Base-by-base conservation (phyloP, 768 basidiomycete genomes). In the Cystoderma amianthinum region DNA sequence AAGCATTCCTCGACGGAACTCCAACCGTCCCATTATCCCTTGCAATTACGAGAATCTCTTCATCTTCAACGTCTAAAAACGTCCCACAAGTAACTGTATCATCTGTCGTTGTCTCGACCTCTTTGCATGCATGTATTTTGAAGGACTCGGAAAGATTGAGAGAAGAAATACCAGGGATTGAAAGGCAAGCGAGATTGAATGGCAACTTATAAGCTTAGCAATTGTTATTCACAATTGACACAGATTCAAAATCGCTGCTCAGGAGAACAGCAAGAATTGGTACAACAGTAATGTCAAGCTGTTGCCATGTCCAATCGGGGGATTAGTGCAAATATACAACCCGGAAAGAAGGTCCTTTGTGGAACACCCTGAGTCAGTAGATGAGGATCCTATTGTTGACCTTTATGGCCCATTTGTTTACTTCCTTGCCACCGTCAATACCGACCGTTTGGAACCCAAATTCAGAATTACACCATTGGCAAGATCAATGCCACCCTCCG, bases 231-330 rank as follows among this genome's bases (percentile, higher is more conserved):
- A n/a, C n/a, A n/a, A n/a, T n/a, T n/a, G n/a, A n/a, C n/a, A 20
- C 24, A 69, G 93, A 25, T 97, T 92, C 74, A 85, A 91, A 60
- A 61, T 85, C 24, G 93, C 95, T 2, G 94, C 92, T 2, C 61
- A 69, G 51, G 64, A 78, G 54, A 94, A 95, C 56, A 74, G 77
- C 44, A 69, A 68, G 13, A 74, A 74, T 32, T 91, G 88, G 82
- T 90, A 82, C 59, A 53, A 66, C 21, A 78, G 80, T 23, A 55
- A 48, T 28, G 78, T 80, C 41, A 76, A 62, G 44, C 69, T 96
- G 30, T 52, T 75, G 22, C 76, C 83, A 18, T 44, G 61, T 2
- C 50, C 65, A 11, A 57, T 58, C 30, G 52, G 57, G 1, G 60
- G 60, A 23, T 52, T 57, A 13, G 74, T 85, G 13, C 61, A 78